Conservation (phyloP, 1,284 basidiomycete species). For the Moniliella sp. region DNA sequence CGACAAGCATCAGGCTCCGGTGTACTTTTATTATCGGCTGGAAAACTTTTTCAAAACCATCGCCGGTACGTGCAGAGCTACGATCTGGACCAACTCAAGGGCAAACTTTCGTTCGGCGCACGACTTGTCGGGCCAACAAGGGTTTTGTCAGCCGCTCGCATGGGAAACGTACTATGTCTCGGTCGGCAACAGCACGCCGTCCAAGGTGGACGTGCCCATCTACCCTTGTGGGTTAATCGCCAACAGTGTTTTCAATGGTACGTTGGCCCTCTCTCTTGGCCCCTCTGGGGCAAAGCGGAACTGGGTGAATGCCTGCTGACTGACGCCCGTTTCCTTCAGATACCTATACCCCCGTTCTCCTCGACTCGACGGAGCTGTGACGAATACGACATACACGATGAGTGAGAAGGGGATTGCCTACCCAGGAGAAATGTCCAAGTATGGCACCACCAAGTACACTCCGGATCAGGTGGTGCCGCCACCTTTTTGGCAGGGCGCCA, state of each 20-base stretch:
- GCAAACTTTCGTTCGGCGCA: constrained; percentile 42
- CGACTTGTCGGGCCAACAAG: constrained; percentile 51
- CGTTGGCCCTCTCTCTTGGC: constrained; percentile 11
- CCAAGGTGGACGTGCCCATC: constrained; percentile 12
- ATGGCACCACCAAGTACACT: constrained; percentile 36
- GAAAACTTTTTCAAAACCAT: constrained; percentile 69
- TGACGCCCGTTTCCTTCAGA: no score
- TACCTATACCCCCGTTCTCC: constrained; percentile 49
- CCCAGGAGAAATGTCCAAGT: constrained; percentile 79
- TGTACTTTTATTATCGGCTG: constrained; percentile 80
- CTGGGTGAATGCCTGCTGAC: no score
- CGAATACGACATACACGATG: constrained; percentile 47
- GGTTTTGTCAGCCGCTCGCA: constrained; percentile 62
- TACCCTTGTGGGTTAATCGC: constrained; percentile 95
- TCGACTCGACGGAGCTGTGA: constrained; percentile 41
- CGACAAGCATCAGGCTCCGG: constrained; percentile 49
- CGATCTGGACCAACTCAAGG: constrained; percentile 63
- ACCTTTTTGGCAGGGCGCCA: constrained; percentile 50
- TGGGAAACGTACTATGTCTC: no score
- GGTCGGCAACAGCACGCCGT: no score
- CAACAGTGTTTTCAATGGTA: constrained; percentile 87
- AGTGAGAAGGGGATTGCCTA: constrained; percentile 67
- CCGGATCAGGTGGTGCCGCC: constrained; percentile 57
- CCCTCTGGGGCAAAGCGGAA: not conserved
- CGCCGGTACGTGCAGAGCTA: constrained; percentile 86